These are phyloP conservation scores for Alternaria metachromatica DNA, from an alignment of 2,329 filamentous ascomycete genomes.

Conservation along the genomic window DNA sequence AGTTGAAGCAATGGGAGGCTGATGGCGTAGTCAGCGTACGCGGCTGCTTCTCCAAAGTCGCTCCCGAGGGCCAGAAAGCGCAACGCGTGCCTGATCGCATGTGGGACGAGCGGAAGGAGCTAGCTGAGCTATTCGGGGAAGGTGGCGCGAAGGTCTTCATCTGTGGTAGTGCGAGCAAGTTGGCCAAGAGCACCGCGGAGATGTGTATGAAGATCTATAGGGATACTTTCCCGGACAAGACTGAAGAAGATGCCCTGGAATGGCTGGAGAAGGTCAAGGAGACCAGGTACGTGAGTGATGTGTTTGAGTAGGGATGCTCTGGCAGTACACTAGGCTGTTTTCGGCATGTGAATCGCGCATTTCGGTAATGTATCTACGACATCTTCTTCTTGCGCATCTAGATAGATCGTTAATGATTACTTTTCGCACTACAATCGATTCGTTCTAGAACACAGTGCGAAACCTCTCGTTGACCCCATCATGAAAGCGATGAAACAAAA, in stretches of 20 bases:
- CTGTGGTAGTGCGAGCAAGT: constrained; percentile 63
- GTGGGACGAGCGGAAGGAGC: constrained; percentile 53
- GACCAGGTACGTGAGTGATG: constrained; percentile 11
- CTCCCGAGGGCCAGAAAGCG: constrained; percentile 65
- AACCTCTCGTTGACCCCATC: not conserved
- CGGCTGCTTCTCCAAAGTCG: constrained; percentile 62
- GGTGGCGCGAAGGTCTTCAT: constrained; percentile 64
- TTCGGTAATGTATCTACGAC: not conserved
- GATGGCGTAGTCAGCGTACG: constrained; percentile 11
- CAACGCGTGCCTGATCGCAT: constrained; percentile 59
- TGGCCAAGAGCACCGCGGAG: constrained; percentile 47
- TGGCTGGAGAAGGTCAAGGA: constrained; percentile 11
- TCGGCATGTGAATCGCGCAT: not conserved
- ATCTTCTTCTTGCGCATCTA: not conserved
- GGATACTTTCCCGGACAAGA: constrained; percentile 5
- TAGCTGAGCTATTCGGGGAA: constrained; percentile 51
- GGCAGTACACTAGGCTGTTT: not conserved
- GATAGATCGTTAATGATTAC: not conserved
- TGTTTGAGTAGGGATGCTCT: constrained; percentile 4
- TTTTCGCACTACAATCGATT: not conserved
- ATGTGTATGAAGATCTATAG: constrained; percentile 32
- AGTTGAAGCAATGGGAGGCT: constrained; percentile 52
- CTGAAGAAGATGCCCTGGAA: constrained; percentile 1
- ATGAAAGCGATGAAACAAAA: not conserved
- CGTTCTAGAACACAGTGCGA: not conserved